Base-by-base conservation (phyloP, 768 basidiomycete species). In the Termitomyces sp. region DNA sequence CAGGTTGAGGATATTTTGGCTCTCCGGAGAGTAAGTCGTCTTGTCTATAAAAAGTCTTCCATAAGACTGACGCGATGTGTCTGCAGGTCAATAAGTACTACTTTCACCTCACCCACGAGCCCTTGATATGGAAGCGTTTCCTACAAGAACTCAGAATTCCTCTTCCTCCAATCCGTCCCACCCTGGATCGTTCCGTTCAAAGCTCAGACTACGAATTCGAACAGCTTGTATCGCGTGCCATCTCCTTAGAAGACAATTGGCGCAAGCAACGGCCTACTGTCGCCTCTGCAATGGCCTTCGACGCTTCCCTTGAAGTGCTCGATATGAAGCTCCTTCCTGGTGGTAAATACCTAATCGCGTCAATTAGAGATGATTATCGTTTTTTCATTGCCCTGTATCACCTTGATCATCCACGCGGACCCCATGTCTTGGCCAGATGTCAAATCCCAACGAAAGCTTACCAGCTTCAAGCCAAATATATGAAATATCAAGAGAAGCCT, bases 81-180 rank as follows among this genome's bases (percentile, higher is more conserved):
- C 12, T 51, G 6, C 58, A 87, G 88, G 82, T 84, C 33, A 82
- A 78, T 73, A 84, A 78, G 63, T 67, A 78, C 2, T 84, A 84
- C 63, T 87, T 81, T 64, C 69, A 83, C 35, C 75, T 89, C 60
- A 87, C 86, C 0, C 85, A 88, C 58, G 82, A 88, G 63, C 81
- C 86, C 18, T 71, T 82, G 50, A 83, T 89, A 43, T 89, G 88
- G 88, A 87, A 85, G 68, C 80, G 81, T n/a, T 82, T 86, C 59
- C 71, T 89, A 59, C 69, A 73, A 44, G 68, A 72, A 26, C 74
- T 87, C 61, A 75, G 75, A 30, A 73, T 85, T 18, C 84, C 82
- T 14, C 70, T 86, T 18, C 81, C 86, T 5, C 84, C 84, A 5
- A 70, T 87, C 7, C 84, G 86, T 2, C 87, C 87, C 0, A 84